phyloP scores from a whole-genome alignment of 371 early-diverging fungal species.

The Apophysomyces elegans region DNA sequence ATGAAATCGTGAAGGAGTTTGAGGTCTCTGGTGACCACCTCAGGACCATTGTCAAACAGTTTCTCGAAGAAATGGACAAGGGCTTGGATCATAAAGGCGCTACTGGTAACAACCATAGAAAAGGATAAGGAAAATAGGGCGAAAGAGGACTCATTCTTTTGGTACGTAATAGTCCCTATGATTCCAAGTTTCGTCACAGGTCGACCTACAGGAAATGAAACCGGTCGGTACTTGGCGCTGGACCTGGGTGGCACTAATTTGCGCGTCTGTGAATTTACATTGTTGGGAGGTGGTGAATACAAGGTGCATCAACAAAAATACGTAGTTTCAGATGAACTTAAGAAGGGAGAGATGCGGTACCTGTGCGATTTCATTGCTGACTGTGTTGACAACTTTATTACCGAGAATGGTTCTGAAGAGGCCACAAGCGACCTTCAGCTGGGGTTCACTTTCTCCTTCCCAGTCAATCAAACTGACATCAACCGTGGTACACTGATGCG shows the following conservation, averaged over 20 bases:
- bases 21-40: slow-evolving; percentile 59
- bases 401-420: slow-evolving; percentile 42
- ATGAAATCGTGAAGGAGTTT: slow-evolving; percentile 47
- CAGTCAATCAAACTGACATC: slow-evolving; percentile 81
- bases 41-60: slow-evolving; percentile 62
- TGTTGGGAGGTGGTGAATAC: slow-evolving; percentile 72
- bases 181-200: slow-evolving; percentile 87
- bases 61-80: slow-evolving; percentile 74
- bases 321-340: slow-evolving; percentile 44
- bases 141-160: too few species aligned
- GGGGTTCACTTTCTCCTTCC: slow-evolving; percentile 97
- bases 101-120: slow-evolving; percentile 28
- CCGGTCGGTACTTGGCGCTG: slow-evolving; percentile 84
- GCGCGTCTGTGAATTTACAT: slow-evolving; percentile 82
- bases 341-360: slow-evolving; percentile 52
- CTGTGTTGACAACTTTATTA: slow-evolving; percentile 77
- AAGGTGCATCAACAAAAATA: slow-evolving; percentile 77
- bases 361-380: slow-evolving; percentile 93
- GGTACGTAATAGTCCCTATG: slow-evolving; percentile 42
- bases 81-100: slow-evolving; percentile 69
- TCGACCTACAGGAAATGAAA: slow-evolving; percentile 82
- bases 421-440: slow-evolving; percentile 36
- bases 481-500: slow-evolving; percentile 80
- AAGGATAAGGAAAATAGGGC: background rate
- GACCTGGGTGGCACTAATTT: slow-evolving; percentile 96